Percentiles rank a stretch among this genome's conserved stretches.
phyloP scores from a whole-genome alignment of 768 basidiomycete species.

The Lactarius indigo region DNA sequence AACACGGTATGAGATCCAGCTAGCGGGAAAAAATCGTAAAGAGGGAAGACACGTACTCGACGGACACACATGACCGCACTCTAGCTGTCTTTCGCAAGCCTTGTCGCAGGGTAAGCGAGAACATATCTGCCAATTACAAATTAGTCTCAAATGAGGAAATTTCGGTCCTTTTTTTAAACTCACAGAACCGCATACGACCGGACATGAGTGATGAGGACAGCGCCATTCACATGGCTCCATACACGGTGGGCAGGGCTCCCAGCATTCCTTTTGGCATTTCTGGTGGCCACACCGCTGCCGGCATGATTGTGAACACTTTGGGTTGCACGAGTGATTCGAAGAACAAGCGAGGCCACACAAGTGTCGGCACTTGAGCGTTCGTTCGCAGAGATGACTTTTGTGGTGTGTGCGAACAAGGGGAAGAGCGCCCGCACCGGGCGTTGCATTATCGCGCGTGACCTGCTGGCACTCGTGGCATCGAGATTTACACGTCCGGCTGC shows the following conservation, averaged over 20 bases:
- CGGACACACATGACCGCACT: slow-evolving; percentile 39
- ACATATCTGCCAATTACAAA: slow-evolving; percentile 31
- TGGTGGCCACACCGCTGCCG: slow-evolving; percentile 33
- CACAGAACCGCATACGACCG: slow-evolving; percentile 38
- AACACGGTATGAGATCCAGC: neutral
- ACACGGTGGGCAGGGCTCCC: slow-evolving; percentile 34
- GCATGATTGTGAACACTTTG: slow-evolving; percentile 29
- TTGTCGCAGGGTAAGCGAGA: slow-evolving; percentile 37
- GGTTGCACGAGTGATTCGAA: slow-evolving; percentile 30
- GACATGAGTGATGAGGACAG: slow-evolving; percentile 35
- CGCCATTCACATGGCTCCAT: slow-evolving; percentile 36
- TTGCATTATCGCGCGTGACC: slow-evolving; percentile 8
- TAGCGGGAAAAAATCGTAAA: neutral
- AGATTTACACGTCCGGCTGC: slow-evolving; percentile 31
- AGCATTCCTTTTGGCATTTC: slow-evolving; percentile 32
- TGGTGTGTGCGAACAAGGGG: slow-evolving; percentile 25
- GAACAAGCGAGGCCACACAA: slow-evolving; percentile 32
- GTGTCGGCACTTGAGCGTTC: slow-evolving; percentile 34
- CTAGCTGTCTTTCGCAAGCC: slow-evolving; percentile 30
- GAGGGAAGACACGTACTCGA: slow-evolving; percentile 30
- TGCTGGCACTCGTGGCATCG: slow-evolving; percentile 33
- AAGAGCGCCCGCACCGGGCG: neutral
- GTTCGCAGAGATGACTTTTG: slow-evolving; percentile 32
- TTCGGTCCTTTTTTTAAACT: slow-evolving; percentile 12
- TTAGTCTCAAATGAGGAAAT: neutral